A percentile compares a stretch with the other conserved stretches of the same genome.
These are phyloP conservation scores for Blastobotrys proliferans DNA, from an alignment of 1,139 yeast species.

Conservation along the genomic window DNA sequence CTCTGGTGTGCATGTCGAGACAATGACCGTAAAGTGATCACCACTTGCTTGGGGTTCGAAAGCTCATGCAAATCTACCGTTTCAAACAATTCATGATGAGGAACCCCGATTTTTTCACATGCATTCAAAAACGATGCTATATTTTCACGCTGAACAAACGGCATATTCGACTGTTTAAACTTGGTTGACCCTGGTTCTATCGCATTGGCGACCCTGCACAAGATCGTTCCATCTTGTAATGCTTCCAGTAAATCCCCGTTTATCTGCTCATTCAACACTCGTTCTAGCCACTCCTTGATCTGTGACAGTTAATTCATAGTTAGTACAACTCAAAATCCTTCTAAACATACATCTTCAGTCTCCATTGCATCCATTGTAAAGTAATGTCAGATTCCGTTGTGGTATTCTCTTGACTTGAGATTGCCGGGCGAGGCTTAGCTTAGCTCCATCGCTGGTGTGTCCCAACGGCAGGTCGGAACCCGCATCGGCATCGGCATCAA, in stretches of 20 bases:
- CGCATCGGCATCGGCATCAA: no score
- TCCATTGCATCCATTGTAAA: not conserved
- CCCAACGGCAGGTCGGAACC: no score
- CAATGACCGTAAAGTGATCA: conserved; percentile 67
- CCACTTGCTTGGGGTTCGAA: conserved; percentile 73
- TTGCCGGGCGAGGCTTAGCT: no score
- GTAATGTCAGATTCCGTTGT: no score
- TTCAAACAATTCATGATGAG: conserved; percentile 80
- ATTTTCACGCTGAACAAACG: conserved; percentile 87
- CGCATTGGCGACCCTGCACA: conserved; percentile 47
- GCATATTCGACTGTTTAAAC: conserved; percentile 66
- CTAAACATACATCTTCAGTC: conserved; percentile 3
- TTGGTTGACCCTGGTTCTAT: conserved; percentile 43
- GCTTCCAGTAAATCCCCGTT: conserved; percentile 39
- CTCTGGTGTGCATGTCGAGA: conserved; percentile 56
- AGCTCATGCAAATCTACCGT: conserved; percentile 74
- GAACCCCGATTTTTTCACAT: conserved; percentile 66
- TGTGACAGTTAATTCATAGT: not conserved
- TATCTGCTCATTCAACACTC: conserved; percentile 24
- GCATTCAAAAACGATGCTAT: conserved; percentile 62
- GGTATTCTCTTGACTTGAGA: no score
- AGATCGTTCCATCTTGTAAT: conserved; percentile 61
- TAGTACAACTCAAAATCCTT: not conserved
- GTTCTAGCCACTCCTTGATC: conserved; percentile 29
- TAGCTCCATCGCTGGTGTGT: no score